Evolutionary conservation across 345 rosid species (phyloP), one percentile per base, ranked within the genome.

Genomic region (Brassica incana): DNA sequence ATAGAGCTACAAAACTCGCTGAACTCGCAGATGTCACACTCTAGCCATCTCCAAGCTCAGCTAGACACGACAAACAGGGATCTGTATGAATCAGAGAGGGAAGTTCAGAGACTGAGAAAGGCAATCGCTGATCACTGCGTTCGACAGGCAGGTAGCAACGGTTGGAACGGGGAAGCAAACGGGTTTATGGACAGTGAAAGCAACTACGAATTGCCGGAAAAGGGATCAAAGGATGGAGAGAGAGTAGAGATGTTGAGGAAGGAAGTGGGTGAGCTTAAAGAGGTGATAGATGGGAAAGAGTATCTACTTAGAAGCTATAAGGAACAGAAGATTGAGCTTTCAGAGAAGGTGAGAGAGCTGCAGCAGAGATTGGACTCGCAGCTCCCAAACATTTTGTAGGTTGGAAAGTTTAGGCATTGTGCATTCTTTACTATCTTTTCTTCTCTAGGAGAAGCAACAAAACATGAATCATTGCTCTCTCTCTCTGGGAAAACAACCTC

Each of bases 321-420:
- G 75, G 97, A 91, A 79, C 97, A 95, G 86, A 95, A 91, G 76
- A 40, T 84, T 0, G 98, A 95, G 88, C 94, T 93, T 18, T 84
- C 93, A 4, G 25, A 86, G 86, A 93, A 90, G 88, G 61, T 95
- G 3, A 89, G 82, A 83, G 97, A 93, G 84, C 67, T 95, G 89
- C 96, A 90, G 84, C 88, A 85, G 77, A 91, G 97, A 88, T 77
- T 95, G 87, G 95, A 91, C 73, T 86, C 82, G 25, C 98, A 90
- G 85, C 87, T 95, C n/a, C 99, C 95, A 15, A 85, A 85, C 79
- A 91, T 95, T 83, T 93, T 93, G 90, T 95, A 95, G 97, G 85
- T 50, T 81, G 18, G n/a, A 45, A 67, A 63, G 66, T 75, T 84
- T 84, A 74, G 88, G 80, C 69, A 78, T 69, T 92, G 96, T 92